phyloP scores from a whole-genome alignment of 768 basidiomycete genomes.

The Boletus barrowsii region DNA sequence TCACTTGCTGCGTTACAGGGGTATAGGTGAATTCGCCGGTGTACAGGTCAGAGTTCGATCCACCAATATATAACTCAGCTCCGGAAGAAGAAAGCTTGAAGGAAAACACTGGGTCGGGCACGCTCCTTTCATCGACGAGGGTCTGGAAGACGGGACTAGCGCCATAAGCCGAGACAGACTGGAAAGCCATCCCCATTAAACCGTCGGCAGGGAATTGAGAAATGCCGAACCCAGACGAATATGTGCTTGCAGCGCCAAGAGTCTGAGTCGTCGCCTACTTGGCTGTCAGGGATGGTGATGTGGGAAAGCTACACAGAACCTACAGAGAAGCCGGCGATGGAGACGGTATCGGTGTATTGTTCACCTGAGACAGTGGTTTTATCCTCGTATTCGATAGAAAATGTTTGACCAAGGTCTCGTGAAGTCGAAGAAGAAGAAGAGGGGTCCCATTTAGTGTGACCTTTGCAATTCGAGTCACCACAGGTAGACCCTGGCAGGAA shows the following conservation, averaged over 20 bases:
- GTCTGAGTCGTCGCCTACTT: conserved; percentile 11
- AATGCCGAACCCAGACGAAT: neutral
- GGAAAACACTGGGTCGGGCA: conserved; percentile 26
- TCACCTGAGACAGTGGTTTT: conserved; percentile 31
- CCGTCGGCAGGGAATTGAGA: conserved; percentile 12
- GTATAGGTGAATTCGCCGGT: conserved; percentile 35
- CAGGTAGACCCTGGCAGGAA: conserved; percentile 4
- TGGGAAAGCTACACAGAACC: neutral
- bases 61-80: conserved; percentile 40
- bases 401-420: conserved; percentile 14
- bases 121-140: conserved; percentile 15
- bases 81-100: conserved; percentile 23
- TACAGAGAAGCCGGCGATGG: conserved; percentile 6
- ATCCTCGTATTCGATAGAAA: conserved; percentile 36
- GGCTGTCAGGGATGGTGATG: neutral
- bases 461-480: conserved; percentile 20
- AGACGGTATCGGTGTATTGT: conserved; percentile 35
- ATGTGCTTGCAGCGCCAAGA: conserved; percentile 8
- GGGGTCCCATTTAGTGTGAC: conserved; percentile 27
- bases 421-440: conserved; percentile 28
- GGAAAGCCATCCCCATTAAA: conserved; percentile 32
- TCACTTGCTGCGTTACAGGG: conserved; percentile 25
- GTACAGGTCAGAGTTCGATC: conserved; percentile 36
- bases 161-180: conserved; percentile 22
- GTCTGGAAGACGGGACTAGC: conserved; percentile 30